Evolutionary conservation across 257 asterid species (phyloP).

Genomic region (Solanum etuberosum): DNA sequence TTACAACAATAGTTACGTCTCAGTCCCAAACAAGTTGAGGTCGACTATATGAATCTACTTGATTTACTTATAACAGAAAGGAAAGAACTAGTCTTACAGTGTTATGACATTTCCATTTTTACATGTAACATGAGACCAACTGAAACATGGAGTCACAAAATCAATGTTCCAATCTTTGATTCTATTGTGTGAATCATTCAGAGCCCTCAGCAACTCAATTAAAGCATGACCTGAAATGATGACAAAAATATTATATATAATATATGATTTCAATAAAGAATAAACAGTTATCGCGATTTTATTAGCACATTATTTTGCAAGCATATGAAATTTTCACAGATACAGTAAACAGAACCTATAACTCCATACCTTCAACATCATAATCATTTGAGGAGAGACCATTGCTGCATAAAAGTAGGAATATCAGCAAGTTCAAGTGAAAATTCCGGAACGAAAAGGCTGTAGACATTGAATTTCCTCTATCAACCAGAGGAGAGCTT

Average conservation of each 20-base stretch:
- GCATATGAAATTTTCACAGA: background rate
- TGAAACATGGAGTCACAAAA: constrained; percentile 81
- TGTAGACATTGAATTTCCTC: constrained; percentile 12
- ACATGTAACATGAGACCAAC: constrained; percentile 85
- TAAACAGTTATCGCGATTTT: background rate
- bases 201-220: constrained; percentile 35
- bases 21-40: background rate
- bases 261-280: background rate
- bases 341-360: background rate
- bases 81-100: constrained; percentile 23
- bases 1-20: background rate
- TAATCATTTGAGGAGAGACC: constrained; percentile 35
- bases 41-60: background rate
- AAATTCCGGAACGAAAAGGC: constrained; percentile 2
- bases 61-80: background rate
- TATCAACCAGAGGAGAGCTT: constrained; percentile 1
- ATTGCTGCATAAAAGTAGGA: constrained; percentile 29
- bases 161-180: constrained; percentile 47
- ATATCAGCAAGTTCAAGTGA: constrained; percentile 13
- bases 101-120: constrained; percentile 54
- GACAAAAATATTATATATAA: background rate
- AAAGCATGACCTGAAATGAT: constrained; percentile 58
- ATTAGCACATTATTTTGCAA: background rate
- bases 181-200: constrained; percentile 50
- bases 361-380: constrained; percentile 52